Conservation (phyloP, 768 basidiomycete species). For the Phanerochaete carnosa region DNA sequence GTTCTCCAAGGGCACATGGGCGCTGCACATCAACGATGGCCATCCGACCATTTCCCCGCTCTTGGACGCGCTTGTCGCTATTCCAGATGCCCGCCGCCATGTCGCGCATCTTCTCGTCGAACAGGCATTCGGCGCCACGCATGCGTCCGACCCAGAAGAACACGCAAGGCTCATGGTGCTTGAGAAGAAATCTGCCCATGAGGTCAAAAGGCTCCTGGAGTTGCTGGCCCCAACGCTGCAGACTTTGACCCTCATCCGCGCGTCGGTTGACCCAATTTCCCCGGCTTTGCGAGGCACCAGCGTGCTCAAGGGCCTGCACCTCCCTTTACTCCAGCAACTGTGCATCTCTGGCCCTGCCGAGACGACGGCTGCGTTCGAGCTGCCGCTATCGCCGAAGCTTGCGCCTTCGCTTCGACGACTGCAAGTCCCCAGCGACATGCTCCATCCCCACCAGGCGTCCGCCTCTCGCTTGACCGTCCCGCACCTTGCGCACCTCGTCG, state of each 20-base stretch:
- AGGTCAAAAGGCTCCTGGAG: not conserved
- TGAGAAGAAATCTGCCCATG: not conserved
- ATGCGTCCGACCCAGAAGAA: not conserved
- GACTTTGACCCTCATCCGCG: not conserved
- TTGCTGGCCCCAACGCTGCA: not conserved
- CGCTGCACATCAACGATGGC: not conserved
- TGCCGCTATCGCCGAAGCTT: not conserved
- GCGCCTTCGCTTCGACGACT: not conserved
- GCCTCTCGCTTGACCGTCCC: not conserved
- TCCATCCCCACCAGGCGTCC: not conserved
- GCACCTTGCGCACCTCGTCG: not conserved
- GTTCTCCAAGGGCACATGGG: not conserved
- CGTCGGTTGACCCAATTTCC: not conserved
- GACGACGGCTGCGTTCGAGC: not conserved
- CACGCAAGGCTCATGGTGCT: not conserved
- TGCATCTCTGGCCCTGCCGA: not conserved
- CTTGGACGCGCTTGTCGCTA: not conserved
- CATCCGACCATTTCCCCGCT: not conserved
- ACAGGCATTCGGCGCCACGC: not conserved
- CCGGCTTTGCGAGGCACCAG: not conserved
- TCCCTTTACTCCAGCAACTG: not conserved
- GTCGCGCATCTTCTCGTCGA: not conserved
- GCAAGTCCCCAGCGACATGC: not conserved
- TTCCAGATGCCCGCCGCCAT: not conserved
- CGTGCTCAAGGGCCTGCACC: not conserved